phyloP scores from a whole-genome alignment of 306 rosid genomes.

The Fagus sylvatica region DNA sequence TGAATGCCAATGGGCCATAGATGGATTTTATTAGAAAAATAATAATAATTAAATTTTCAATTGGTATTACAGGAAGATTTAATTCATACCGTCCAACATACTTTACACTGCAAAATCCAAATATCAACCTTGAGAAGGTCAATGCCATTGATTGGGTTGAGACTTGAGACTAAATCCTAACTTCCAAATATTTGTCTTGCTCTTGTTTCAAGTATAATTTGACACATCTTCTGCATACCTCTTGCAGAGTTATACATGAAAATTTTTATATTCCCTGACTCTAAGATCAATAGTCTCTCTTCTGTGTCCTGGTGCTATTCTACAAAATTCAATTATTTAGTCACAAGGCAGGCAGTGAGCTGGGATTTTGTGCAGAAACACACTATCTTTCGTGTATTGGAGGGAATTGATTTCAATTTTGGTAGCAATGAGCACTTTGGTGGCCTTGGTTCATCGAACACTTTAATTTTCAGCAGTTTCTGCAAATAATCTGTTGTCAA shows the following conservation, averaged over 20 bases:
- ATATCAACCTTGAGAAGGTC: background rate
- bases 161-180: background rate
- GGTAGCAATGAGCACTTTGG: constrained; percentile 12
- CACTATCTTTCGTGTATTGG: background rate
- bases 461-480: constrained; percentile 13
- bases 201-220: background rate
- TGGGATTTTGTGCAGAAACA: background rate
- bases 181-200: background rate
- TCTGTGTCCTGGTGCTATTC: constrained; percentile 17
- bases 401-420: constrained; percentile 4
- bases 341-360: background rate
- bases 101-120: background rate
- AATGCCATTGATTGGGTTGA: background rate
- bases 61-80: background rate
- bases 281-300: constrained; percentile 11
- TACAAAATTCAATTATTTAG: constrained; percentile 7
- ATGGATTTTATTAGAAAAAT: background rate
- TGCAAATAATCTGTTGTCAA: constrained; percentile 3
- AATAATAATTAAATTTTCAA: background rate
- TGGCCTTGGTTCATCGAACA: constrained; percentile 9
- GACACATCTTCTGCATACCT: constrained; percentile 8
- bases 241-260: background rate
- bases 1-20: background rate
- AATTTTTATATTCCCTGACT: background rate
- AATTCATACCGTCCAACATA: background rate